These are phyloP conservation scores for Mortierella sp. DNA, from an alignment of 371 early-diverging fungal species.

Conservation along the genomic window DNA sequence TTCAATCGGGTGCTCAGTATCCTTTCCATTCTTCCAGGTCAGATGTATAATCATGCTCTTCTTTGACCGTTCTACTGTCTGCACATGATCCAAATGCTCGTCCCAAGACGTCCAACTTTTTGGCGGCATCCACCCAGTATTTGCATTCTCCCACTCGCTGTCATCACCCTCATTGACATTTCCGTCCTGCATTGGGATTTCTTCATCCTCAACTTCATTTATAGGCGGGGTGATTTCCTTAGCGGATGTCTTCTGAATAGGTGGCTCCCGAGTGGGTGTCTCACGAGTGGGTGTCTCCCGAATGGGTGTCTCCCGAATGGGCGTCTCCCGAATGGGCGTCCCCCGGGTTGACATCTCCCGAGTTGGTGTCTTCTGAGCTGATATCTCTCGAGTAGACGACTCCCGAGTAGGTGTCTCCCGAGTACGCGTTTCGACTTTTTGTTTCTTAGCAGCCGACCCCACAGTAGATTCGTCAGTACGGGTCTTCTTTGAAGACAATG, in stretches of 20 bases:
- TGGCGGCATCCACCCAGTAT: conserved; percentile 25
- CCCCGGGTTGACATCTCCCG: no score
- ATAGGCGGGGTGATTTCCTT: not conserved
- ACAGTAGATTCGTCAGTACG: conserved; percentile 2
- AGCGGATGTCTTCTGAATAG: not conserved
- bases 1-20: conserved; percentile 26
- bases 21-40: conserved; percentile 41
- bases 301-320: no score
- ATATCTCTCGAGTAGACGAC: not conserved
- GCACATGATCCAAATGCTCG: conserved; percentile 26
- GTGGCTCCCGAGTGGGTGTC: no score
- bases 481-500: conserved; percentile 3
- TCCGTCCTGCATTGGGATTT: no score
- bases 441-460: conserved; percentile 20
- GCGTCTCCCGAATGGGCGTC: no score
- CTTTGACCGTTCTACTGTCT: conserved; percentile 32
- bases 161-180: not conserved
- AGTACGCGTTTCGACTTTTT: conserved; percentile 6
- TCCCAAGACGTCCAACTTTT: conserved; percentile 41
- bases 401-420: not conserved
- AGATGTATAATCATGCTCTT: conserved; percentile 30
- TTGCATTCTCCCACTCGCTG: not conserved
- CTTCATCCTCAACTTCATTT: not conserved
- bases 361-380: no score
- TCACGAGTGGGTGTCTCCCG: no score